Conservation (phyloP, 2,329 filamentous ascomycete genomes). For the Myriangium duriaei region DNA sequence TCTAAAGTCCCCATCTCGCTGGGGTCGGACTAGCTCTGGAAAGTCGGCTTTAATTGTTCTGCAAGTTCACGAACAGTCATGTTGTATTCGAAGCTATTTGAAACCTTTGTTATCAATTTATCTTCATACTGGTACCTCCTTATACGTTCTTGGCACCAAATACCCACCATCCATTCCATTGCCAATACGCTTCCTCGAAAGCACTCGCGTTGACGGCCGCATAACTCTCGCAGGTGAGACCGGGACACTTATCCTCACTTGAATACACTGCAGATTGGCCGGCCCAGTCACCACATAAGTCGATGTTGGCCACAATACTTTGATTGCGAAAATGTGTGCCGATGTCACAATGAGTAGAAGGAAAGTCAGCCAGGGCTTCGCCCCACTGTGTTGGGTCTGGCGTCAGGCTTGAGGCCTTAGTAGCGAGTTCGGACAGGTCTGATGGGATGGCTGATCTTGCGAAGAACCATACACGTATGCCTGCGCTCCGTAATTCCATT, state of each 20-base stretch:
- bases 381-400: constrained; percentile 51
- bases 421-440: constrained; percentile 33
- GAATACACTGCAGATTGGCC: constrained; percentile 19
- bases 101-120: no score
- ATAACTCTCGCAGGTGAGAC: constrained; percentile 20
- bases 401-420: constrained; percentile 51
- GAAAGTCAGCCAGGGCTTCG: constrained; percentile 45
- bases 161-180: constrained; percentile 8
- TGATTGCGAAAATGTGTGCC: constrained; percentile 26
- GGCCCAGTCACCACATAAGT: constrained; percentile 29
- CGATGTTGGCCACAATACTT: constrained; percentile 28
- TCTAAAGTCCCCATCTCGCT: no score
- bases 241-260: constrained; percentile 19
- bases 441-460: constrained; percentile 21
- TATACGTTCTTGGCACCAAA: background rate
- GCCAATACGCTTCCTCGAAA: constrained; percentile 28
- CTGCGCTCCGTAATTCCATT: constrained; percentile 47
- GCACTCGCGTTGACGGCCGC: constrained; percentile 22
- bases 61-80: no score
- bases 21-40: no score
- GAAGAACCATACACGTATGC: constrained; percentile 40
- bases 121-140: background rate
- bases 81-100: no score
- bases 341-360: constrained; percentile 39
- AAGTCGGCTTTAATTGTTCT: no score